Percentiles rank a stretch among this genome's conserved stretches.
Conservation (phyloP, 768 basidiomycete species). For the Termitomyces eurrhizus region DNA sequence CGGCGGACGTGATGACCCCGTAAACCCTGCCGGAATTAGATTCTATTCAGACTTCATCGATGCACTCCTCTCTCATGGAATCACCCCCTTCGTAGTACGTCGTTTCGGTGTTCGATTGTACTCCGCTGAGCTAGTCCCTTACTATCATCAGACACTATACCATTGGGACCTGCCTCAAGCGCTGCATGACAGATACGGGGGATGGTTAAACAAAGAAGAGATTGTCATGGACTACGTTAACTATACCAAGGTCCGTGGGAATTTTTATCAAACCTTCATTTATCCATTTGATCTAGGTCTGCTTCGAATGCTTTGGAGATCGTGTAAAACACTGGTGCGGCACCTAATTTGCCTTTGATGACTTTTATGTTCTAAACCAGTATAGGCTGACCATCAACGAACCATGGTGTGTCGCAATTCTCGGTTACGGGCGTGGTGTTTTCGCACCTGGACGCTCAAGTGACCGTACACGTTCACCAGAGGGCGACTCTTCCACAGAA, state of each 20-base stretch:
- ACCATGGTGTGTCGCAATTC: conserved; percentile 66
- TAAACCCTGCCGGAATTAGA: conserved; percentile 66
- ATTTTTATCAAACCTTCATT: conserved; percentile 11
- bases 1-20: conserved; percentile 67
- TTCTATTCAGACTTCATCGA: conserved; percentile 73
- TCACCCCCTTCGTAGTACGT: conserved; percentile 58
- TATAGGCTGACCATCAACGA: conserved; percentile 74
- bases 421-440: conserved; percentile 68
- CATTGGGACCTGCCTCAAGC: conserved; percentile 80
- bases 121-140: conserved; percentile 1
- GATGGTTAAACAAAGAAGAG: conserved; percentile 72
- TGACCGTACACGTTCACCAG: conserved; percentile 53
- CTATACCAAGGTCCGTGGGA: conserved; percentile 48
- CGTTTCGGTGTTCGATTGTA: background rate
- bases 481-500: conserved; percentile 62
- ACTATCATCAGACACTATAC: conserved; percentile 52
- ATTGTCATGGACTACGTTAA: conserved; percentile 60
- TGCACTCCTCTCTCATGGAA: conserved; percentile 55
- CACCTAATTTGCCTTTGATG: conserved; percentile 9
- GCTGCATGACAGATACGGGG: conserved; percentile 69
- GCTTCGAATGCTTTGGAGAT: conserved; percentile 73
- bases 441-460: conserved; percentile 72
- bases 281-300: conserved; percentile 36
- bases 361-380: conserved; percentile 15
- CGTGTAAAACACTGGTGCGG: conserved; percentile 69